Evolutionary conservation across 2,329 filamentous ascomycete genomes (phyloP).

Genomic region (Aspergillus puulaauensis): DNA sequence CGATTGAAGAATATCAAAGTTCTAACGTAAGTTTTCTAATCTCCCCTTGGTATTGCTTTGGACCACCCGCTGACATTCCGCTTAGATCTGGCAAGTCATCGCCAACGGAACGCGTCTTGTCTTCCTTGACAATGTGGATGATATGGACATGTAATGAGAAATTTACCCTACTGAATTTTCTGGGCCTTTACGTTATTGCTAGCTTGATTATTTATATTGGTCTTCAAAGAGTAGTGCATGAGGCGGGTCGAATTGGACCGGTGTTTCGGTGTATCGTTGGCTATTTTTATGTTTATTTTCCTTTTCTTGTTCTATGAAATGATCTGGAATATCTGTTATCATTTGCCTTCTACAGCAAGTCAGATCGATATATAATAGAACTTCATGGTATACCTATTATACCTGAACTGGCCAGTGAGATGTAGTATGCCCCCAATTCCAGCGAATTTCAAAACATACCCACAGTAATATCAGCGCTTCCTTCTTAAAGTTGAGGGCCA

Average conservation of each 20-base stretch:
- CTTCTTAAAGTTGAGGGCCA: no score
- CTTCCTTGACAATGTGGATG: constrained; percentile 65
- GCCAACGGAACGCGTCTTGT: constrained; percentile 69
- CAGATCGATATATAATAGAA: not conserved
- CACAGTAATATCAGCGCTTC: no score
- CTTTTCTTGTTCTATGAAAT: not conserved
- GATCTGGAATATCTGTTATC: not conserved
- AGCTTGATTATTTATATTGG: constrained; percentile 5
- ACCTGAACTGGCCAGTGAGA: no score
- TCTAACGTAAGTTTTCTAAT: constrained; percentile 71
- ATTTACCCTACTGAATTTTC: not conserved
- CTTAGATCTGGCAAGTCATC: constrained; percentile 74
- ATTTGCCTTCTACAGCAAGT: not conserved
- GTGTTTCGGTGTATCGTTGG: constrained; percentile 12
- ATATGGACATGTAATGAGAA: constrained; percentile 47
- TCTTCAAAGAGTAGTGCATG: constrained; percentile 2
- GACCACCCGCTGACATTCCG: constrained; percentile 38
- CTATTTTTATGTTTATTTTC: not conserved
- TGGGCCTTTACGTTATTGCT: not conserved
- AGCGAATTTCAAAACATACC: no score
- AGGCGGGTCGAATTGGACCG: constrained; percentile 7
- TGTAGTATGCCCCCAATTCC: no score
- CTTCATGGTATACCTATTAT: no score
- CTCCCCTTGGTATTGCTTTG: constrained; percentile 5
- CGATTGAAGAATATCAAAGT: constrained; percentile 84